phyloP scores from a whole-genome alignment of 139 green algal genomes.

The Chlorella sorokiniana region DNA sequence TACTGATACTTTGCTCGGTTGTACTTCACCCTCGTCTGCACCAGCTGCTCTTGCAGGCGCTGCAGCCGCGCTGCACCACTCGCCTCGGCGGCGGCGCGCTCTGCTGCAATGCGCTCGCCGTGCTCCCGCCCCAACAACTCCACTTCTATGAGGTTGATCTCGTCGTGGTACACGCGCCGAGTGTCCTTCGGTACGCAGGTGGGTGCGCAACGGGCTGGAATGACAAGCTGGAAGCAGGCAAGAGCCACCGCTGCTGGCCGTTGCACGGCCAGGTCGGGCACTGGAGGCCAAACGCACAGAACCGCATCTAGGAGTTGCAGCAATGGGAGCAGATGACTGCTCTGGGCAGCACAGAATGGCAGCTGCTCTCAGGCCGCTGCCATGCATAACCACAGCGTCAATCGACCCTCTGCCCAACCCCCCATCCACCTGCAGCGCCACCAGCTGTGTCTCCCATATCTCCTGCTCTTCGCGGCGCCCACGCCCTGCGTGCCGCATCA shows the following conservation, averaged over 20 bases:
- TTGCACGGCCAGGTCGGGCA: no score
- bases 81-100: constrained; percentile 48
- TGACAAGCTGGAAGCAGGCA: no score
- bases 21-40: constrained; percentile 47
- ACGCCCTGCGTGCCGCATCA: constrained; percentile 5
- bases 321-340: no score
- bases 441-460: constrained; percentile 58
- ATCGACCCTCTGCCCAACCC: neutral
- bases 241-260: no score
- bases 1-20: constrained; percentile 67
- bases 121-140: constrained; percentile 54
- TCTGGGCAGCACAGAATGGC: no score
- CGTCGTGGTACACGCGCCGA: constrained; percentile 51
- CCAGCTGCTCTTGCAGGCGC: constrained; percentile 58
- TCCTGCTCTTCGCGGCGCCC: constrained; percentile 40
- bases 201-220: no score
- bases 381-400: neutral
- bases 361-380: no score
- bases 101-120: constrained; percentile 23
- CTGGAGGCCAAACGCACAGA: no score
- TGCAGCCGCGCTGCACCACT: constrained; percentile 34
- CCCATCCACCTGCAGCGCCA: constrained; percentile 53
- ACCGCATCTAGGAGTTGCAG: no score
- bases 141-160: constrained; percentile 58
- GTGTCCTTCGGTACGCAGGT: constrained; percentile 53